Conservation (phyloP, 2,329 filamentous ascomycete genomes). For the Hymenoscyphus albidus region DNA sequence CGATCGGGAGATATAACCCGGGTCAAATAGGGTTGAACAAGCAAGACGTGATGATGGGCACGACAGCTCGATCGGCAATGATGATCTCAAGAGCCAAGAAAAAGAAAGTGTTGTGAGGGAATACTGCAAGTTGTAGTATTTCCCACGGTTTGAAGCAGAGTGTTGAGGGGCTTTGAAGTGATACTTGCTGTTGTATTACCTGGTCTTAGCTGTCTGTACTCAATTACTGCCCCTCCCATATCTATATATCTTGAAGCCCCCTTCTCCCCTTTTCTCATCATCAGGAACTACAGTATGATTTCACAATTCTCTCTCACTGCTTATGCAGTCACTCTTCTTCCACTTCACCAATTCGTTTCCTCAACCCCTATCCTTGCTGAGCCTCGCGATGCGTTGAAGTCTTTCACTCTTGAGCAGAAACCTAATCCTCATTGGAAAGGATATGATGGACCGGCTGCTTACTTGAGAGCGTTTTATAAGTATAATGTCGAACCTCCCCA, state of each 20-base stretch:
- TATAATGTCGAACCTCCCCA: constrained; percentile 8
- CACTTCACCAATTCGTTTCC: constrained; percentile 7
- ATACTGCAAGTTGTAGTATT: constrained; percentile 1
- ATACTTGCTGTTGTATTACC: neutral
- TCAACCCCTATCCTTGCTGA: constrained; percentile 3
- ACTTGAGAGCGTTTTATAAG: constrained; percentile 8
- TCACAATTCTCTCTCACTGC: constrained; percentile 2
- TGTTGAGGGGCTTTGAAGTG: neutral
- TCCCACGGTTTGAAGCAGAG: neutral
- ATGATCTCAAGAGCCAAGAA: neutral
- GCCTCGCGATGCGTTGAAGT: neutral
- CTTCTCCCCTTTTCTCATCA: neutral
- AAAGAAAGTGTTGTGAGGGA: neutral
- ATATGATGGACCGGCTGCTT: constrained; percentile 6
- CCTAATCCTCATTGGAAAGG: constrained; percentile 6
- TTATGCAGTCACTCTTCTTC: constrained; percentile 4
- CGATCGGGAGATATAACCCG: neutral
- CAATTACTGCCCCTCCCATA: neutral
- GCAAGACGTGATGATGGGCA: constrained; percentile 1
- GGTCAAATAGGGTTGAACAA: neutral
- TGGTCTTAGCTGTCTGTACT: neutral
- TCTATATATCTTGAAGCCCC: constrained; percentile 4
- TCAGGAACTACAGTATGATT: constrained; percentile 4
- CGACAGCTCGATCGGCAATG: constrained; percentile 2
- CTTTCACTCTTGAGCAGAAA: constrained; percentile 7